A percentile compares a stretch with the other conserved stretches of the same genome.
phyloP scores from a whole-genome alignment of 208 protist species.

The Acanthamoeba lenticulata region DNA sequence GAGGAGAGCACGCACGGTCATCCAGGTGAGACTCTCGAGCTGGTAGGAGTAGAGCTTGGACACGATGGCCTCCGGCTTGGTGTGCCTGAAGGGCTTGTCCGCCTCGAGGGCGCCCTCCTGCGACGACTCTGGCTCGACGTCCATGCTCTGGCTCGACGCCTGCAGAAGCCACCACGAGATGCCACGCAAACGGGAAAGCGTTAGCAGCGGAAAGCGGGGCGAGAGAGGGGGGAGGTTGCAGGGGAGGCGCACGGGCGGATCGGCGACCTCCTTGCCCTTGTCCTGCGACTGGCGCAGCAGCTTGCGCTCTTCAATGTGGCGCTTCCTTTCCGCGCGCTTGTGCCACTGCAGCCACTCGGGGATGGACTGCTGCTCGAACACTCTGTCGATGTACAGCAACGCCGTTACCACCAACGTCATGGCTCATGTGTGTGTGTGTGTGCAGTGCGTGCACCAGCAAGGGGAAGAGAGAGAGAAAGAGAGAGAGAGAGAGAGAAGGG shows the following conservation, averaged over 20 bases:
- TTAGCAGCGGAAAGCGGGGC: background rate
- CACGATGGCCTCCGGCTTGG: constrained; percentile 14
- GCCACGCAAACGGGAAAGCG: too few species aligned
- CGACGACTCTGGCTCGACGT: background rate
- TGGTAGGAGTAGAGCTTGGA: constrained; percentile 55
- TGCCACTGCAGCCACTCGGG: constrained; percentile 1
- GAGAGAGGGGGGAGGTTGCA: too few species aligned
- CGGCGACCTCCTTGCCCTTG: constrained; percentile 31
- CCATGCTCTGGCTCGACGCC: background rate
- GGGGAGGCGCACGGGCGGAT: background rate
- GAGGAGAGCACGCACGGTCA: background rate
- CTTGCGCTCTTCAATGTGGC: background rate
- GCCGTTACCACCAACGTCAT: too few species aligned
- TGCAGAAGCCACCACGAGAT: background rate
- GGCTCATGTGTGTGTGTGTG: too few species aligned
- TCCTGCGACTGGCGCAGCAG: background rate
- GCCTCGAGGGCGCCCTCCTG: background rate
- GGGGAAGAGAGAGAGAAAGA: too few species aligned
- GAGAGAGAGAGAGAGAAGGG: background rate
- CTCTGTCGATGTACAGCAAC: background rate
- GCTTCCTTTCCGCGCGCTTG: constrained; percentile 1
- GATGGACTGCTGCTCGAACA: constrained; percentile 55
- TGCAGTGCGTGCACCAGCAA: too few species aligned
- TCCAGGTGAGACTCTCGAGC: constrained; percentile 58
- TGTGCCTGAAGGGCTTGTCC: constrained; percentile 31